Evolutionary conservation across 176 grass and related monocot species (phyloP), one percentile per base, ranked within the genome.

Genomic region (Miscanthus lutarioriparius): DNA sequence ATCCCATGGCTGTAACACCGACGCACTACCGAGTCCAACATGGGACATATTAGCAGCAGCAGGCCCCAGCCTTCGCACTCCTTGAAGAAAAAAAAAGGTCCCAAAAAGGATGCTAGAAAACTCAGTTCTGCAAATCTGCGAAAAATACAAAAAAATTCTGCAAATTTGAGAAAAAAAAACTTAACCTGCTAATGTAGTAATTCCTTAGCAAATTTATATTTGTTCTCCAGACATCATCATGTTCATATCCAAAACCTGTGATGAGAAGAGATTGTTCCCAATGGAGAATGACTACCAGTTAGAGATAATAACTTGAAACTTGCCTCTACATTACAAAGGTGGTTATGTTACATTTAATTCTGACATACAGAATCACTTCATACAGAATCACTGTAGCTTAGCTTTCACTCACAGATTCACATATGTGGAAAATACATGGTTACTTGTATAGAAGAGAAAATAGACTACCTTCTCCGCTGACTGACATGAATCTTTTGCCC

Each of bases 201-300:
- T 75, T 97, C 90, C 79, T 94, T 97, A 94, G 94, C 65, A 97
- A 88, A 69, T 91, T 90, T 35, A 97, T 91, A 85, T 97, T 97
- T 56, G 95, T 93, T 76, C 76, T 64, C 95, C 95, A 97, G 80
- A 92, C 88, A 82, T 97, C 95, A 87, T 97, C 95, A 86, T 94
- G 92, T 64, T 97, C 95, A 82, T 97, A 97, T 64, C 95, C 95
- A 86, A 97, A 97, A 26, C 95, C 95, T 67, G 95, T 97, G 51
- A 97, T 92, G 13, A 97, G 84, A 86, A 97, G 95, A 82, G 95
- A 97, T 64, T 90, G 88, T 83, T 94, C 95, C 80, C 92, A 82
- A 90, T 97, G 82, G 23, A 79, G 26, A 90, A 90, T 66, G 20
- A 58, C 39, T 41, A 84, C 54, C 78, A 80, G 67, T 81, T 53